phyloP scores from a whole-genome alignment of 805 yeast genomes.

The Candida taoyuanica region DNA sequence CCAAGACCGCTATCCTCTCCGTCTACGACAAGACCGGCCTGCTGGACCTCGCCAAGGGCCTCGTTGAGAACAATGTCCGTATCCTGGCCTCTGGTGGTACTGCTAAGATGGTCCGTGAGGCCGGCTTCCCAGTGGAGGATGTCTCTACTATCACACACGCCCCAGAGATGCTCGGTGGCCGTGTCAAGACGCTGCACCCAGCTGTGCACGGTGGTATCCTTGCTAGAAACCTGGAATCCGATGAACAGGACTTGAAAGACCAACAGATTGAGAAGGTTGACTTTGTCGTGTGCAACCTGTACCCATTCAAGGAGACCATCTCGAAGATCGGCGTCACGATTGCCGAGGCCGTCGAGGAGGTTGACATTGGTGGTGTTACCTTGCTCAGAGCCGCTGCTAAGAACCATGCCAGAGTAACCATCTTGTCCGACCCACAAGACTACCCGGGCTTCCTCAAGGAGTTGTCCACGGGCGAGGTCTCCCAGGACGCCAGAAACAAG shows the following conservation, averaged over 20 bases:
- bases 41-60: constrained; percentile 93
- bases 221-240: constrained; percentile 88
- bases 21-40: constrained; percentile 98
- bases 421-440: constrained; percentile 91
- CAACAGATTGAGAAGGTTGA: constrained; percentile 96
- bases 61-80: constrained; percentile 82
- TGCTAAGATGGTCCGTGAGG: constrained; percentile 88
- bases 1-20: constrained; percentile 89
- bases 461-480: constrained; percentile 62
- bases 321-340: constrained; percentile 93
- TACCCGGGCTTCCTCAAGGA: constrained; percentile 85
- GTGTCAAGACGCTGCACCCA: constrained; percentile 97
- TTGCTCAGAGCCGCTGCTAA: constrained; percentile 97
- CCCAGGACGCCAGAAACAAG: constrained; percentile 68
- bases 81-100: constrained; percentile 98
- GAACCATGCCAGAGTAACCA: constrained; percentile 94
- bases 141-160: constrained; percentile 95
- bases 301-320: constrained; percentile 97
- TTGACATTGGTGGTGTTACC: constrained; percentile 98
- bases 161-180: constrained; percentile 98
- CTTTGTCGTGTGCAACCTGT: constrained; percentile 94
- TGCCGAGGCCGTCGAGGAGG: constrained; percentile 97
- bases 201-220: constrained; percentile 98
- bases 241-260: constrained; percentile 79
- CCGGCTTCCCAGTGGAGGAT: constrained; percentile 97